A percentile compares a stretch with the other conserved stretches of the same genome.
These are phyloP conservation scores for Clarireedia monteithiana DNA, from an alignment of 2,329 filamentous ascomycete species.

Conservation along the genomic window DNA sequence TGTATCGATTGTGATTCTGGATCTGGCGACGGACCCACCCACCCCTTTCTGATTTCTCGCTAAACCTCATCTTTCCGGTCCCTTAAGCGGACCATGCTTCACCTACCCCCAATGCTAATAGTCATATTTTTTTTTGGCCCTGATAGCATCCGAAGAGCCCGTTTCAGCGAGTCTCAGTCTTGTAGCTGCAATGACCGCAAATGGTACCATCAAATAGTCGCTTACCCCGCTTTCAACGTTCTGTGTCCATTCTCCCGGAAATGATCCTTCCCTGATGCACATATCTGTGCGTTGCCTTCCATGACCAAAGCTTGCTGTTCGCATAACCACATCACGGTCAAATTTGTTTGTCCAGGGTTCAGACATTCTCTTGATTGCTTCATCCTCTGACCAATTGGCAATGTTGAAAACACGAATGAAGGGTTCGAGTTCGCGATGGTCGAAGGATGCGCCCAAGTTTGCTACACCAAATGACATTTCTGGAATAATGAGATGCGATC, in stretches of 20 bases:
- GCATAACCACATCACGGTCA: neutral
- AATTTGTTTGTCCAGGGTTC: neutral
- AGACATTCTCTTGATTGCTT: neutral
- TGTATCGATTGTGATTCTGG: too few relatives aligned
- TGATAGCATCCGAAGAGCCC: neutral
- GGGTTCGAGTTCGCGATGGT: neutral
- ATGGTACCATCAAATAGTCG: neutral
- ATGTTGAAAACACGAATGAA: slow-evolving; percentile 6
- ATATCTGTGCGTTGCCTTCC: slow-evolving; percentile 6
- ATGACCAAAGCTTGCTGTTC: slow-evolving; percentile 6
- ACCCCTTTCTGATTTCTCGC: too few relatives aligned
- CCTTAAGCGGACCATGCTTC: too few relatives aligned
- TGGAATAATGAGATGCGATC: neutral
- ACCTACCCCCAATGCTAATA: too few relatives aligned
- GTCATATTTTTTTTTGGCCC: too few relatives aligned
- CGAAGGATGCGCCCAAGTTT: neutral
- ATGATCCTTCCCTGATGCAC: neutral
- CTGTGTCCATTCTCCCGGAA: neutral
- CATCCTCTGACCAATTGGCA: neutral
- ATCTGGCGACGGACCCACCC: too few relatives aligned
- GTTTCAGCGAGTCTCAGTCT: neutral
- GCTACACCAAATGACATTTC: neutral
- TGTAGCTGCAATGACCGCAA: neutral
- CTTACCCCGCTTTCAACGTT: neutral
- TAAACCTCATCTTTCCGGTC: too few relatives aligned